These are phyloP conservation scores for Lolium rigidum DNA, from an alignment of 176 grass and related monocot genomes.

Conservation along the genomic window DNA sequence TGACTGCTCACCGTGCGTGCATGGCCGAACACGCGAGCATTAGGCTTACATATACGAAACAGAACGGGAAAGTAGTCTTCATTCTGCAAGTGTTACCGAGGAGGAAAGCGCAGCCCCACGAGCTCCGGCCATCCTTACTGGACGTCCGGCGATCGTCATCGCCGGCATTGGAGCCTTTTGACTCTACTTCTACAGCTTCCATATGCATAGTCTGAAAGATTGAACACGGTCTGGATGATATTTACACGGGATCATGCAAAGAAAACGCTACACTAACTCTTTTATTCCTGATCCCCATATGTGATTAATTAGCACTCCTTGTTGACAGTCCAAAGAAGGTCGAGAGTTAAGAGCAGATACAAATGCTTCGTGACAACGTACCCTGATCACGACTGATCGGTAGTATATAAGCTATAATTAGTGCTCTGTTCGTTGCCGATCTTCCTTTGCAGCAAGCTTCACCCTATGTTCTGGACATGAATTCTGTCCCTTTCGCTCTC, in stretches of 20 bases:
- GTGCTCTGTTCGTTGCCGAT: background rate
- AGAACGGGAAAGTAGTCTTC: background rate
- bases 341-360: too few species aligned
- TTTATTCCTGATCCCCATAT: background rate
- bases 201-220: conserved; percentile 27
- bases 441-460: background rate
- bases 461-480: conserved; percentile 23
- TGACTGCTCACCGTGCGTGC: conserved; percentile 17
- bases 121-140: conserved; percentile 27
- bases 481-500: background rate
- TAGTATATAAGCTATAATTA: too few species aligned
- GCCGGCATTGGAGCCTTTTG: background rate
- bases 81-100: conserved; percentile 29
- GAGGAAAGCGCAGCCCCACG: conserved; percentile 45
- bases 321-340: too few species aligned
- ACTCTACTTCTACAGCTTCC: conserved; percentile 40
- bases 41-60: background rate
- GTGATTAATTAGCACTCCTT: too few species aligned
- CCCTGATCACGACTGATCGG: background rate
- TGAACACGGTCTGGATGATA: background rate
- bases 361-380: conserved; percentile 4
- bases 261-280: background rate
- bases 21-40: too few species aligned
- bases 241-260: background rate
- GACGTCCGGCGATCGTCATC: conserved; percentile 26